These are phyloP conservation scores for Opeltia flavorubescens DNA, from an alignment of 495 filamentous ascomycete species.

Conservation along the genomic window DNA sequence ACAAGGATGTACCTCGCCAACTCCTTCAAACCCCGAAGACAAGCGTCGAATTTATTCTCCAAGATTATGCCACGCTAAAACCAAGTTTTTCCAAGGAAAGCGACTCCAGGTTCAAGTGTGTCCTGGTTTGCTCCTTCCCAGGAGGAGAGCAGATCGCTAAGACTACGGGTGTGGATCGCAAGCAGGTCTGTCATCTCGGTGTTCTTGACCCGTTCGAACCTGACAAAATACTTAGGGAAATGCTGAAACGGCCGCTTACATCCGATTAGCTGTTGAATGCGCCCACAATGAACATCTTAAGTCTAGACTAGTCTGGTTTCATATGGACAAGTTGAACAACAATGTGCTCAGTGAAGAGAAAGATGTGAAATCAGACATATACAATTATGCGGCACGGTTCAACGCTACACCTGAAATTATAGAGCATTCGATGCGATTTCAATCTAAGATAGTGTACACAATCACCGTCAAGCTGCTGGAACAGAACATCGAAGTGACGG, in stretches of 20 bases:
- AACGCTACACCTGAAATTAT: conserved; percentile 20
- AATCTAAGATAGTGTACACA: conserved; percentile 14
- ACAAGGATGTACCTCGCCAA: too few species aligned
- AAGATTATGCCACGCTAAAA: too few species aligned
- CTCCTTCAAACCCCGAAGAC: too few species aligned
- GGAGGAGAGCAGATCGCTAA: too few species aligned
- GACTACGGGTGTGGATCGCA: too few species aligned
- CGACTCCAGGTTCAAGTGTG: too few species aligned
- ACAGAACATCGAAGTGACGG: conserved; percentile 25
- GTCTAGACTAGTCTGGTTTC: conserved; percentile 11
- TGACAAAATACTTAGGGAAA: conserved; percentile 17
- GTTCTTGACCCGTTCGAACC: too few species aligned
- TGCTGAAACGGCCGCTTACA: conserved; percentile 21
- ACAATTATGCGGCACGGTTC: conserved; percentile 35
- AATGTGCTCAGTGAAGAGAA: conserved; percentile 16
- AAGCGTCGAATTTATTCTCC: too few species aligned
- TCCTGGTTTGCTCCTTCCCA: too few species aligned
- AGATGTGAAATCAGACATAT: conserved; percentile 29
- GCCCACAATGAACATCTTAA: conserved; percentile 19
- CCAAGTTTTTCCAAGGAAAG: too few species aligned
- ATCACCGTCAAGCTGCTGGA: conserved; percentile 28
- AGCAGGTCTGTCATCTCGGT: too few species aligned
- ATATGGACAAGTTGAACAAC: conserved; percentile 9
- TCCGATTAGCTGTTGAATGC: conserved; percentile 21
- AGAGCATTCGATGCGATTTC: conserved; percentile 1